Conservation (phyloP, 768 basidiomycete genomes). For the Serendipita indica region DNA sequence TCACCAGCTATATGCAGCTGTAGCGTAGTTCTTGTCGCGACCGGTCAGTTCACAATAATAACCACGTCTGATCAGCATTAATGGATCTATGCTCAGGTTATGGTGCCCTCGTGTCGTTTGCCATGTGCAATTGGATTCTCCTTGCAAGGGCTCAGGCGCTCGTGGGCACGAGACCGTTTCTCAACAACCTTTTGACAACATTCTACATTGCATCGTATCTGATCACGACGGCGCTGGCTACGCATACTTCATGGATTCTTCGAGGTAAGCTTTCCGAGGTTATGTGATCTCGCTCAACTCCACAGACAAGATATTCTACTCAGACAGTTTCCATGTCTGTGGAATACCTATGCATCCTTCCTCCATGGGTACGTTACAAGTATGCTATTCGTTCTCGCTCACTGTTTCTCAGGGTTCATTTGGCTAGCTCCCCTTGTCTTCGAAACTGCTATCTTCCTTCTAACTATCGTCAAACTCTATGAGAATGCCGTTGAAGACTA, state of each 20-base stretch:
- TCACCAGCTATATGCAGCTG: neutral
- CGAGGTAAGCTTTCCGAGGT: no score
- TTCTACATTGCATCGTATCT: neutral
- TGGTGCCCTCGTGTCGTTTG: neutral
- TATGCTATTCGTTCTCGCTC: no score
- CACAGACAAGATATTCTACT: conserved; percentile 5
- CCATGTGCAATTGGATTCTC: conserved; percentile 2
- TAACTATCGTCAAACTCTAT: neutral
- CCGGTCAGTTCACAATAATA: neutral
- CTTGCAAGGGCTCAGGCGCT: neutral
- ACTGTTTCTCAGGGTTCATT: neutral
- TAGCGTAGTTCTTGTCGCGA: neutral
- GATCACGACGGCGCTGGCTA: neutral
- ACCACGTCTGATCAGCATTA: neutral
- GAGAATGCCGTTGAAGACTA: neutral
- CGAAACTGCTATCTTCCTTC: neutral
- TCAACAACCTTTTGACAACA: neutral
- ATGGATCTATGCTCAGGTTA: neutral
- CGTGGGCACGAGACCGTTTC: neutral
- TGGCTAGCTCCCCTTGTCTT: neutral
- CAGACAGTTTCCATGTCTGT: neutral
- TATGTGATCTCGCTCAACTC: no score
- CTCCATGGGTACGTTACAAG: neutral
- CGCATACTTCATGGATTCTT: neutral
- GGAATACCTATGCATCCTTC: neutral